Percentiles rank a stretch among this genome's conserved stretches.
Evolutionary conservation across 768 basidiomycete genomes (phyloP).

Genomic region (Phaffia tasmanica): DNA sequence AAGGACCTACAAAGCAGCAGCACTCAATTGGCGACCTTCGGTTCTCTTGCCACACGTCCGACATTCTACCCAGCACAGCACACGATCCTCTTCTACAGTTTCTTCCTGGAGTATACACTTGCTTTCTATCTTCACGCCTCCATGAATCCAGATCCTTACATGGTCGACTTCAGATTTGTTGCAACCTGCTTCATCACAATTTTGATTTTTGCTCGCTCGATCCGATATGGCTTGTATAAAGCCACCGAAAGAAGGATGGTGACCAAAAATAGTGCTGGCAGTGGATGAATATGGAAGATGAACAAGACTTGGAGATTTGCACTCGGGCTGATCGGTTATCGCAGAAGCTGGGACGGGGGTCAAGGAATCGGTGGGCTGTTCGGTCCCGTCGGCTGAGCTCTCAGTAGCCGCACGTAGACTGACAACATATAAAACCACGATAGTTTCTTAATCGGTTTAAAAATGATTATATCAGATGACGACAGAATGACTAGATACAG

Average conservation of each 20-base stretch:
- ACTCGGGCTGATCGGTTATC: conserved; percentile 9
- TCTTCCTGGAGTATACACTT: neutral
- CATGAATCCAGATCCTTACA: conserved; percentile 19
- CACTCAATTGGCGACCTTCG: conserved; percentile 13
- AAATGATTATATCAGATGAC: too few relatives aligned
- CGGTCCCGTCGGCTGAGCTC: too few relatives aligned
- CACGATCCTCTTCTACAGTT: conserved; percentile 9
- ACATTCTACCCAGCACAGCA: conserved; percentile 22
- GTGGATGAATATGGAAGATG: neutral
- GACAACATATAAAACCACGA: too few relatives aligned
- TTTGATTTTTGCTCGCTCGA: neutral
- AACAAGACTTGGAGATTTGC: neutral
- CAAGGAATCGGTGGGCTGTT: too few relatives aligned
- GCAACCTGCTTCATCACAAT: conserved; percentile 7
- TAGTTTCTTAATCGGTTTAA: too few relatives aligned
- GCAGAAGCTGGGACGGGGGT: neutral
- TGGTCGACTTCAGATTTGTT: neutral
- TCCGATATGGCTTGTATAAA: neutral
- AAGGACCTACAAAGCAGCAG: conserved; percentile 15
- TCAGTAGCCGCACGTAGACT: too few relatives aligned
- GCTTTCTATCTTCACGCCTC: conserved; percentile 5
- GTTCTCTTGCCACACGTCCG: neutral
- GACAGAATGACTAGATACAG: too few relatives aligned
- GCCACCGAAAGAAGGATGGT: neutral
- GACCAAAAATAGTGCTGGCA: too few relatives aligned